Evolutionary conservation across 2,329 filamentous ascomycete genomes (phyloP).

Genomic region (Penicillium digitatum): DNA sequence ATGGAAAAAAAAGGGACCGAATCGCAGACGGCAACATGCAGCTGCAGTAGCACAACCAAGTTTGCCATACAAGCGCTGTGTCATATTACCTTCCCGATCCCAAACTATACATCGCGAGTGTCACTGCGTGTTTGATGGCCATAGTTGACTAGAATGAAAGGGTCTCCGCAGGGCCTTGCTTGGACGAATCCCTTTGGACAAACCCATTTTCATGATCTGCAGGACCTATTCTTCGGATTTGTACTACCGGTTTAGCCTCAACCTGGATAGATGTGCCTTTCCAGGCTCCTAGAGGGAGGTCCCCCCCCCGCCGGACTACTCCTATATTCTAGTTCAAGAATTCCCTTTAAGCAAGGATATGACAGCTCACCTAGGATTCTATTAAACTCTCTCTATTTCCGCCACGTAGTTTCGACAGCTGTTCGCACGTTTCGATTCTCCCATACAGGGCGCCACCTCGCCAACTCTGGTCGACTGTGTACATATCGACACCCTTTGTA

Average conservation of each 20-base stretch:
- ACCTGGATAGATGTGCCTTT: slow-evolving; percentile 12
- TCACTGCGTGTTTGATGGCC: background rate
- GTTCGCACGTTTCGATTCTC: background rate
- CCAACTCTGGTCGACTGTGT: slow-evolving; percentile 1
- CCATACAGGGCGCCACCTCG: background rate
- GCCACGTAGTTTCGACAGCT: slow-evolving; percentile 12
- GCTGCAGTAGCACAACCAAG: background rate
- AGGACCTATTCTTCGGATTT: slow-evolving; percentile 4
- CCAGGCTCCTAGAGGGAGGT: slow-evolving; percentile 11
- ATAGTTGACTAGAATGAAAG: background rate
- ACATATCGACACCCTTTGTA: slow-evolving; percentile 17
- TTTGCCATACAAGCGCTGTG: background rate
- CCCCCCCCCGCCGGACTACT: background rate
- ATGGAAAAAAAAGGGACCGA: background rate
- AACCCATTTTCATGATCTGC: slow-evolving; percentile 6
- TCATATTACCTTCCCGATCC: slow-evolving; percentile 1
- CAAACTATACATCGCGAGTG: background rate
- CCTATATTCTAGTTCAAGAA: slow-evolving; percentile 18
- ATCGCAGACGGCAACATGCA: background rate
- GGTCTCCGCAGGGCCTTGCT: background rate
- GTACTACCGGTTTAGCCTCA: slow-evolving; percentile 20
- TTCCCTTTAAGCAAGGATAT: slow-evolving; percentile 14
- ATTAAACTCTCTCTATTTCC: slow-evolving; percentile 17
- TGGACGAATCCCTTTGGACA: background rate
- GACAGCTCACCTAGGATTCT: slow-evolving; percentile 19